Conservation (phyloP, 2,329 filamentous ascomycete species). For the Exserohilum rostratum region DNA sequence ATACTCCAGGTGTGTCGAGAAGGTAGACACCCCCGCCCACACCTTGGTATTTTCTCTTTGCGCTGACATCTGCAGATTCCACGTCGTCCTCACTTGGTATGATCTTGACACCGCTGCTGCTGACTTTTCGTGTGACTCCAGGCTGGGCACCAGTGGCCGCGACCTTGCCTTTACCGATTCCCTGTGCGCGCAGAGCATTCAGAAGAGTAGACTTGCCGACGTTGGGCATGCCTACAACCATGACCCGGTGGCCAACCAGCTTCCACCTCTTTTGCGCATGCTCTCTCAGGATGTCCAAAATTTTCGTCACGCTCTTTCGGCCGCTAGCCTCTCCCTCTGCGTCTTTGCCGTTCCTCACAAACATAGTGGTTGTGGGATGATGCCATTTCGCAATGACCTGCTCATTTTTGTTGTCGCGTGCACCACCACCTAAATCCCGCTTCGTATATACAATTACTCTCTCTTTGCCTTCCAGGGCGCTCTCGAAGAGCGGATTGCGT, state of each 20-base stretch:
- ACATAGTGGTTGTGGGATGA: conserved; percentile 58
- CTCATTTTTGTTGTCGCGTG: conserved; percentile 50
- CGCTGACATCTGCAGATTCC: conserved; percentile 23
- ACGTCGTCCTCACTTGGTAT: conserved; percentile 59
- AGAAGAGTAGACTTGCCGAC: conserved; percentile 95
- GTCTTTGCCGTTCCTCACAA: conserved; percentile 52
- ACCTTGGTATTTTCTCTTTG: conserved; percentile 35
- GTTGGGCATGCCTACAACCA: conserved; percentile 97
- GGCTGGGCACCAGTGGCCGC: conserved; percentile 85
- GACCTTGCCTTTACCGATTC: conserved; percentile 71
- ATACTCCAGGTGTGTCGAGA: conserved; percentile 92
- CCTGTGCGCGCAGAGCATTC: conserved; percentile 77
- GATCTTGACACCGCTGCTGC: conserved; percentile 79
- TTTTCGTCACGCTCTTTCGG: conserved; percentile 33
- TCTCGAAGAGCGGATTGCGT: conserved; percentile 87
- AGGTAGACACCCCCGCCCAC: conserved; percentile 72
- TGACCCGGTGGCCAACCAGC: conserved; percentile 80
- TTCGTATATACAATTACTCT: conserved; percentile 92
- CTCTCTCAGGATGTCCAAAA: conserved; percentile 60
- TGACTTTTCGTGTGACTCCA: conserved; percentile 84
- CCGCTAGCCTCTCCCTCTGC: conserved; percentile 33
- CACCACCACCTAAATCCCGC: conserved; percentile 60
- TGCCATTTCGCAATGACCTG: conserved; percentile 62
- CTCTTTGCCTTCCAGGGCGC: conserved; percentile 71
- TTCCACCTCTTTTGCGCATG: conserved; percentile 60